Base-by-base conservation (phyloP, 176 grass and related monocot species). In the Rhipidocladum racemiflorum region DNA sequence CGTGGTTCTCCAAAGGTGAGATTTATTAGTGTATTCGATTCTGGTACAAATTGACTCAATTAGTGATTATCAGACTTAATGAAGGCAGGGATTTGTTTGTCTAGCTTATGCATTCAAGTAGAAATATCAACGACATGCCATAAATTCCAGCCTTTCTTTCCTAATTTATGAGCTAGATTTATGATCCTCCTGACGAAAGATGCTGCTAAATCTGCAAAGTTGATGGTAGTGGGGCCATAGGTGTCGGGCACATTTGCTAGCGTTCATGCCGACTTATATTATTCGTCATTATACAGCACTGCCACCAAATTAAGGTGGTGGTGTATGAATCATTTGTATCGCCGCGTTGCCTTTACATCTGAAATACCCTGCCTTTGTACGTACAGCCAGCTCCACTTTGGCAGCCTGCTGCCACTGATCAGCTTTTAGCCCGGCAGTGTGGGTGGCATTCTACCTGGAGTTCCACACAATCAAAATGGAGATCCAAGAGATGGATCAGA, bases 301-400 rank as follows among this genome's bases (percentile, higher is more conserved):
- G 38, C 38, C 38, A 39, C 45, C n/a, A n/a, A n/a, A n/a, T n/a
- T 11, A 36, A 63, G 54, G 24, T 64, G 64, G 80, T 64, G 64
- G 74, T 74, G 59, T 68, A 55, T 64, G 72, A 61, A 70, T 83
- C 66, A 73, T 76, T 70, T 16, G 38, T 49, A 50, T 88, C 38
- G 68, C 27, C 17, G 74, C 16, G 59, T 73, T 57, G 30, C 57
- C 74, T 72, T 88, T 78, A 14, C 83, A 66, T 69, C 29, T 57
- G 86, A 79, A 34, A 84, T 79, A 28, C 49, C 40, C 66, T 59
- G 36, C 16, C 25, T 44, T 61, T 68, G 21, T 42, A 40, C 63
- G 48, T 64, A 72, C 81, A 78, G 27, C 74, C 81, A 67, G 75
- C 16, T 79, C 86, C 81, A 88, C 74, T 84, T 73, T 57, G 80